Base-by-base conservation (phyloP, 129 eudicot genomes). In the Pseudognaphalium luteoalbum region DNA sequence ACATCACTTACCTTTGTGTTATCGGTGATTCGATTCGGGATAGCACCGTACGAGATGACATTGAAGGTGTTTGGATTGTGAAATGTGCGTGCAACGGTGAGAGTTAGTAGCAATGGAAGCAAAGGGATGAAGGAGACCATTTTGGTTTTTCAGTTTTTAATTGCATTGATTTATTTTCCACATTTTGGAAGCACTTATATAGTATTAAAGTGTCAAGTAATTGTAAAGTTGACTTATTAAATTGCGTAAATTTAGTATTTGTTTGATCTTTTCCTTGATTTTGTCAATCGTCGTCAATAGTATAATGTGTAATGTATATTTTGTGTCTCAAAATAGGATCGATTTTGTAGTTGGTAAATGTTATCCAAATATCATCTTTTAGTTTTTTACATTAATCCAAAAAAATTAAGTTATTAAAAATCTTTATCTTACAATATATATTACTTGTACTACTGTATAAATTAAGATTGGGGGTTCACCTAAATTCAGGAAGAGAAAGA, bases 21-120 rank as follows among this genome's bases (percentile, higher is more conserved):
- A 32, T 90, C 91, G 8, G 81, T 72, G 56, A 66, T 72, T 59
- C 86, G 91, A 73, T 82, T 63, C 1, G 86, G 80, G 9, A 59
- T 58, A 1, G 96, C 96, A 44, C 96, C 93, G 60, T 87, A 90
- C 0, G 70, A 76, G 11, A n/a, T 56, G 25, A 90, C 89, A 63
- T 88, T 52, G 74, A 86, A 88, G 75, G 83, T 80, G 6, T 19
- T 9, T 15, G 78, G 73, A 72, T 17, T 3, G 37, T 3, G 71
- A 42, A 15, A n/a, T 7, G 29, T 15, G 17, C 20, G 52, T 5
- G 76, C 80, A 10, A 17, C 57, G 71, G 71, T 22, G 56, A 66
- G 57, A 51, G 69, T 19, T 10, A 80, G 65, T 5, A 80, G 34
- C 71, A 80, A 74, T 51, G 80, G 71, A 68, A 80, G 79, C 65